phyloP scores from a whole-genome alignment of 2,329 filamentous ascomycete species.

The Colletotrichum sp. region DNA sequence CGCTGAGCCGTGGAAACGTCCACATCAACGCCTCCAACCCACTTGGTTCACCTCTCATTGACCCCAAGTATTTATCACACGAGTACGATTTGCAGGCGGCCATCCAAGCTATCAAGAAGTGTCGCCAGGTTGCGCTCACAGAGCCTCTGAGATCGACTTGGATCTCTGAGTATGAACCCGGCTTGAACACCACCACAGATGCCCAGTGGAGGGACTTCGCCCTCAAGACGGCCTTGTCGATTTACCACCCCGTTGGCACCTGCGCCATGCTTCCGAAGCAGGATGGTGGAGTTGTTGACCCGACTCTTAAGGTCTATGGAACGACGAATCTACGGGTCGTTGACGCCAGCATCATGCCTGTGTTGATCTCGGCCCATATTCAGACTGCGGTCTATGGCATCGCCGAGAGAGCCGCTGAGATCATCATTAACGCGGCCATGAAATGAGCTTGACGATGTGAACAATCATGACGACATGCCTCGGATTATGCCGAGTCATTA shows the following conservation, averaged over 20 bases:
- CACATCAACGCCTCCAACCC: conserved; percentile 38
- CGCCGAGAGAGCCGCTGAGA: conserved; percentile 47
- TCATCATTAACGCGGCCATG: conserved; percentile 23
- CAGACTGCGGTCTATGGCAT: conserved; percentile 59
- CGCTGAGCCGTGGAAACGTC: conserved; percentile 33
- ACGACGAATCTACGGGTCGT: conserved; percentile 51
- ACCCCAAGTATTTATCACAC: conserved; percentile 32
- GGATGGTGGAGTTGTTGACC: conserved; percentile 50
- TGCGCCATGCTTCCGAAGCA: conserved; percentile 49
- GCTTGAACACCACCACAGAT: conserved; percentile 22
- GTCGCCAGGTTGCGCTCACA: conserved; percentile 31
- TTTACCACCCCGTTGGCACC: conserved; percentile 49
- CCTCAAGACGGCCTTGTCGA: conserved; percentile 17
- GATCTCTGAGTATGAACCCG: conserved; percentile 37
- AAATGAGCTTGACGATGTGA: not conserved
- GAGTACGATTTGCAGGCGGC: conserved; percentile 29
- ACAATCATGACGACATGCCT: not conserved
- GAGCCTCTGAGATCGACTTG: conserved; percentile 33
- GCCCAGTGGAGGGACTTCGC: conserved; percentile 22
- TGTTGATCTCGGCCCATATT: conserved; percentile 51
- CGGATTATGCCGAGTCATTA: not conserved
- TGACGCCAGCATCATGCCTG: conserved; percentile 54
- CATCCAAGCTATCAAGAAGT: conserved; percentile 32
- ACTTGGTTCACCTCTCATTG: conserved; percentile 30
- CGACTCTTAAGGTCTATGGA: conserved; percentile 49